These are phyloP conservation scores for Pseudevernia furfuracea DNA, from an alignment of 495 filamentous ascomycete genomes.

Conservation along the genomic window DNA sequence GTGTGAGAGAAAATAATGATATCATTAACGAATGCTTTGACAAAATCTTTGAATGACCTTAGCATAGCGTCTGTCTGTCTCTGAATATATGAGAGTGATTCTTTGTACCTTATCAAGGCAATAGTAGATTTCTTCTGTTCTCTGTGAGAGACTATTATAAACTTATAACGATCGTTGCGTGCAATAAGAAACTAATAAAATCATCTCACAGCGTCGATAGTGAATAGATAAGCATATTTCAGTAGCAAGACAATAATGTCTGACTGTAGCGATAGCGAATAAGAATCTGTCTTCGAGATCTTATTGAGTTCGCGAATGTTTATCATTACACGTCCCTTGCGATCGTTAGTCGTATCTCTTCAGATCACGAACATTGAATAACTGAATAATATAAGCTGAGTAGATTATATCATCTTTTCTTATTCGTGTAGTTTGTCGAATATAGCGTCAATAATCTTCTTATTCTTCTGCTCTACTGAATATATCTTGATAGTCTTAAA, in stretches of 20 bases:
- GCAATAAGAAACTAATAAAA: conserved; percentile 15
- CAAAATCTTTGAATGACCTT: not conserved
- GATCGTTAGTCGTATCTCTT: not conserved
- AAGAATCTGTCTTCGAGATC: conserved; percentile 7
- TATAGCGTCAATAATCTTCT: conserved; percentile 18
- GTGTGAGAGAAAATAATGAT: not conserved
- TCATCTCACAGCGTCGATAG: conserved; percentile 1
- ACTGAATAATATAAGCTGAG: not conserved
- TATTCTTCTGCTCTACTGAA: conserved; percentile 3
- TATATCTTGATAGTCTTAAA: conserved; percentile 2
- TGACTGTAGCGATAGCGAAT: conserved; percentile 4
- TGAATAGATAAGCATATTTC: not conserved
- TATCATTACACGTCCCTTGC: conserved; percentile 4
- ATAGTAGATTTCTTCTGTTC: conserved; percentile 8
- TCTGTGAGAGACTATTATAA: conserved; percentile 6
- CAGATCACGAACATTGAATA: conserved; percentile 22
- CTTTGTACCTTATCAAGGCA: conserved; percentile 9
- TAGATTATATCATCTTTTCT: conserved; percentile 10
- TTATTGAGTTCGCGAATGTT: conserved; percentile 13
- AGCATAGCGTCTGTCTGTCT: not conserved
- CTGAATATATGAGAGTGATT: conserved; percentile 4
- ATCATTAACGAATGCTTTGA: conserved; percentile 10
- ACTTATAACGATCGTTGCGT: conserved; percentile 6
- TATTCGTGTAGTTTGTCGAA: conserved; percentile 21
- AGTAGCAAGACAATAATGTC: conserved; percentile 5